These are phyloP conservation scores for Claviceps quebecensis DNA, from an alignment of 2,329 filamentous ascomycete species.

Conservation along the genomic window DNA sequence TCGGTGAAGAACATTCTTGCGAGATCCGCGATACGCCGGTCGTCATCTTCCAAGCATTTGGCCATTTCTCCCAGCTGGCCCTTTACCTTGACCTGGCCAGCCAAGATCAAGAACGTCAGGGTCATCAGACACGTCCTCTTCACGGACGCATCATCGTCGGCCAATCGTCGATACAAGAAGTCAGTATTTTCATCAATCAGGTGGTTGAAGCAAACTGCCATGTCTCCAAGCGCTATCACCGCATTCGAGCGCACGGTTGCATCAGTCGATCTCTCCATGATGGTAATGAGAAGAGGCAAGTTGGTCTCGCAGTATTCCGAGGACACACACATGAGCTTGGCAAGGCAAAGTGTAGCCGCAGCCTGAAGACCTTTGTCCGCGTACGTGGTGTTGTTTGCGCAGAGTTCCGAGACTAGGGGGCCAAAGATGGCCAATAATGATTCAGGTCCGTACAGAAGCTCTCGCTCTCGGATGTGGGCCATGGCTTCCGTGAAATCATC, in stretches of 20 bases:
- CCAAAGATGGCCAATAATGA: conserved; percentile 86
- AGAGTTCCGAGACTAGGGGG: conserved; percentile 82
- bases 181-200: conserved; percentile 98
- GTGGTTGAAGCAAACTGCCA: conserved; percentile 99
- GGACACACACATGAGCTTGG: conserved; percentile 97
- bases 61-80: conserved; percentile 98
- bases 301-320: conserved; percentile 93
- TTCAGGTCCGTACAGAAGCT: conserved; percentile 67
- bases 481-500: conserved; percentile 85
- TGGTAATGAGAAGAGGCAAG: conserved; percentile 85
- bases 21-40: conserved; percentile 85
- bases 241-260: conserved; percentile 90
- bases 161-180: conserved; percentile 86
- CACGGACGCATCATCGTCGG: conserved; percentile 75
- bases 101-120: conserved; percentile 88
- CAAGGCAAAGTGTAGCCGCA: conserved; percentile 83
- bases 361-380: conserved; percentile 81
- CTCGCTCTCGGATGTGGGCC: conserved; percentile 68
- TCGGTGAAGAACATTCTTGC: conserved; percentile 98
- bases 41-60: conserved; percentile 93
- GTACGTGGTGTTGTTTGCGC: conserved; percentile 86
- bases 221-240: conserved; percentile 92
- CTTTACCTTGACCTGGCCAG: conserved; percentile 98
- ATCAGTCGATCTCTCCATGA: conserved; percentile 87
- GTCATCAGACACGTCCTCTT: conserved; percentile 99